Percentiles rank a stretch among this genome's conserved stretches.
Evolutionary conservation across 495 filamentous ascomycete species (phyloP).

Genomic region (Penicillium alfredii): DNA sequence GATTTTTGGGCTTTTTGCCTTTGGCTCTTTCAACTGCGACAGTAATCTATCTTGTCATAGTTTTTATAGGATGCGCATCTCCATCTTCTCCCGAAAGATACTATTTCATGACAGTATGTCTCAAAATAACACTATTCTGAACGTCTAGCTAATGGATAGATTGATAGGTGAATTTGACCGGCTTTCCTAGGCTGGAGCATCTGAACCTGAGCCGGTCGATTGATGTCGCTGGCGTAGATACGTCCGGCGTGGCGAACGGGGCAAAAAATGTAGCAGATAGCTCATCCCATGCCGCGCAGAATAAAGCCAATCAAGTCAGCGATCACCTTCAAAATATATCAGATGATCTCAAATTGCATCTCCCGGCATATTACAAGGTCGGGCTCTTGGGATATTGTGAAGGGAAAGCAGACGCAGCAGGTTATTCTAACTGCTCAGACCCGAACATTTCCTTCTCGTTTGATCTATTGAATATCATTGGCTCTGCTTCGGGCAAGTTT

Average conservation of each 20-base stretch:
- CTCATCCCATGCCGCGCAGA: neutral
- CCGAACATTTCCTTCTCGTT: conserved; percentile 4
- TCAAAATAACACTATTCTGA: neutral
- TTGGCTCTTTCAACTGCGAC: neutral
- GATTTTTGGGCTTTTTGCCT: neutral
- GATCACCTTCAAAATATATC: neutral
- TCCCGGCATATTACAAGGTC: neutral
- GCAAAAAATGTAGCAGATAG: neutral
- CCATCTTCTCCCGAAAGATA: conserved; percentile 1
- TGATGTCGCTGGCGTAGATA: neutral
- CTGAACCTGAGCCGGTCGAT: neutral
- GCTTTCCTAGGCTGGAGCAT: neutral
- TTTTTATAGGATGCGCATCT: conserved; percentile 4
- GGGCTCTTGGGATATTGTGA: conserved; percentile 4
- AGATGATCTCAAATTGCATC: conserved; percentile 1
- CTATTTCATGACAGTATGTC: conserved; percentile 4
- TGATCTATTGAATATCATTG: conserved; percentile 1
- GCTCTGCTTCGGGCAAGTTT: neutral
- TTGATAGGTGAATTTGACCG: conserved; percentile 4
- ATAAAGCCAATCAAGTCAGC: neutral
- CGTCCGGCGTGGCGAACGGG: neutral
- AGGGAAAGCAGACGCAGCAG: neutral
- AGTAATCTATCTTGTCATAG: conserved; percentile 1
- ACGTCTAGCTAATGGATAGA: neutral
- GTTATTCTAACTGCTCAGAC: neutral